Percentiles rank a stretch among this genome's conserved stretches.
phyloP scores from a whole-genome alignment of 176 grass and related monocot genomes.

The Triticum dicoccoides region DNA sequence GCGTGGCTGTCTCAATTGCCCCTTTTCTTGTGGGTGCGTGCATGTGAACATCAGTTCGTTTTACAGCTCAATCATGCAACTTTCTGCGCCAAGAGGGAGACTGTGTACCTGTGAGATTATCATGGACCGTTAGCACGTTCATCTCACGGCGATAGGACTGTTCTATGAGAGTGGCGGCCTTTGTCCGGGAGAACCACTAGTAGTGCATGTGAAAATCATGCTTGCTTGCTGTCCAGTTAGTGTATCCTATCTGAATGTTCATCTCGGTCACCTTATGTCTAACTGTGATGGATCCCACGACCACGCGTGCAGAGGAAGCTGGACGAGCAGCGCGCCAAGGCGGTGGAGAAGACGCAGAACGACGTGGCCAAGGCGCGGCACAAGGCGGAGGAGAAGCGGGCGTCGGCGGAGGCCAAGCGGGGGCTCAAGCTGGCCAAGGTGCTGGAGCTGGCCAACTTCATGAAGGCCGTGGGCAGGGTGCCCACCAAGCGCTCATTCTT shows the following conservation, averaged over 20 bases:
- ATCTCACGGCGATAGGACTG: neutral
- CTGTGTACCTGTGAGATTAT: neutral
- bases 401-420: conserved; percentile 85
- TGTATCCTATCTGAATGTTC: too few relatives aligned
- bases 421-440: conserved; percentile 90
- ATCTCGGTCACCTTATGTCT: neutral
- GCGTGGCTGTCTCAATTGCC: neutral
- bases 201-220: too few relatives aligned
- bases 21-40: neutral
- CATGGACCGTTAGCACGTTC: neutral
- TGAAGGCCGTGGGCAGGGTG: conserved; percentile 87
- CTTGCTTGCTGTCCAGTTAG: too few relatives aligned
- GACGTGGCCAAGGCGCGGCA: conserved; percentile 74
- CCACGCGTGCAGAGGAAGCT: conserved; percentile 57
- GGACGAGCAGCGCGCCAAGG: conserved; percentile 87
- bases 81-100: neutral
- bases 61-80: conserved; percentile 21
- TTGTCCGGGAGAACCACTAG: neutral
- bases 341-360: conserved; percentile 91
- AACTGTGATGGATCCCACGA: neutral
- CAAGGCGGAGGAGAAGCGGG: conserved; percentile 94
- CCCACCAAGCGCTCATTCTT: conserved; percentile 90
- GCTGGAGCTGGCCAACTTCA: conserved; percentile 78
- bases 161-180: neutral
- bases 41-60: conserved; percentile 7